Evolutionary conservation across 2,329 filamentous ascomycete species (phyloP).

Genomic region (Sclerotinia borealis): DNA sequence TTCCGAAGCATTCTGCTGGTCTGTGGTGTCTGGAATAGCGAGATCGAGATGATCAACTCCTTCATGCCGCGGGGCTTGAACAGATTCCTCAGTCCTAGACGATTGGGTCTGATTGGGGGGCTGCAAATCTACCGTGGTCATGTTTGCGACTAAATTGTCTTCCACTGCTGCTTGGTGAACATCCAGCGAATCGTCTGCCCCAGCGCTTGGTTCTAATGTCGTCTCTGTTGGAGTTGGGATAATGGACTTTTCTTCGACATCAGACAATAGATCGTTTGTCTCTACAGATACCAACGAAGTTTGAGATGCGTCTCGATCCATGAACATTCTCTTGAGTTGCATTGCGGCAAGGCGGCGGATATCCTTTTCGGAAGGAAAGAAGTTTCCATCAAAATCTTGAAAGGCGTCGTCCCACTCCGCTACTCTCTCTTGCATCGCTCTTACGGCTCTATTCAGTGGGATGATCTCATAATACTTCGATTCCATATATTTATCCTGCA

Average conservation of each 20-base stretch:
- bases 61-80: slow-evolving; percentile 34
- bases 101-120: background rate
- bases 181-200: slow-evolving; percentile 60
- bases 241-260: slow-evolving; percentile 40
- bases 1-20: slow-evolving; percentile 14
- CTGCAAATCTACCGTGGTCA: background rate
- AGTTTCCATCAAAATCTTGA: slow-evolving; percentile 84
- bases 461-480: slow-evolving; percentile 97
- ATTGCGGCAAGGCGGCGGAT: slow-evolving; percentile 86
- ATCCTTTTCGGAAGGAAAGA: slow-evolving; percentile 91
- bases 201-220: slow-evolving; percentile 43
- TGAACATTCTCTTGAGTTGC: slow-evolving; percentile 90
- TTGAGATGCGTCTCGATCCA: slow-evolving; percentile 73
- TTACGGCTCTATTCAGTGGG: slow-evolving; percentile 80
- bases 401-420: slow-evolving; percentile 91
- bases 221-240: slow-evolving; percentile 20
- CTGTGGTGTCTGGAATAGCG: slow-evolving; percentile 36
- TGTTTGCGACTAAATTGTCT: slow-evolving; percentile 35
- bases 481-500: slow-evolving; percentile 86
- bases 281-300: slow-evolving; percentile 68
- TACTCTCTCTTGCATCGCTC: slow-evolving; percentile 87
- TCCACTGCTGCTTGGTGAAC: slow-evolving; percentile 60
- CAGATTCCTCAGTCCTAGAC: background rate
- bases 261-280: slow-evolving; percentile 47
- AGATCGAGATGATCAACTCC: slow-evolving; percentile 57